Percentiles rank a stretch among this genome's conserved stretches.
phyloP scores from a whole-genome alignment of 73 alveolate genomes.

The Paramecium biaurelia region DNA sequence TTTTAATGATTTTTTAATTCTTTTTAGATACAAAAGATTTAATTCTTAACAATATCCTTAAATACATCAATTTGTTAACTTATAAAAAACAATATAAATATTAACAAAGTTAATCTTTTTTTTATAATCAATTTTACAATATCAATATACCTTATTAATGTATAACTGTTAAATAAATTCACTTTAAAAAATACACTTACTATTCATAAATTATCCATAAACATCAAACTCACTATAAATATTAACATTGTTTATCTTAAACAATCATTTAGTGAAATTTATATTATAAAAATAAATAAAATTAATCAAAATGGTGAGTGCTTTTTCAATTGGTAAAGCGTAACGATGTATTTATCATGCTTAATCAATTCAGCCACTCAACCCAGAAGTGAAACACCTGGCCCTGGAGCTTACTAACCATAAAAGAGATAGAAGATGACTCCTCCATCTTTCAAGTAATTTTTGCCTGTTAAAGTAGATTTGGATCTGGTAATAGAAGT shows the following conservation, averaged over 20 bases:
- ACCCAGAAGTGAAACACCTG: conserved; percentile 34
- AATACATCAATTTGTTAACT: not conserved
- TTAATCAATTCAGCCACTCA: not conserved
- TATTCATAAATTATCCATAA: not conserved
- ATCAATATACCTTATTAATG: too few species aligned
- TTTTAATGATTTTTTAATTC: not conserved
- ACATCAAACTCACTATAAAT: not conserved
- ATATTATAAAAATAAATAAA: not conserved
- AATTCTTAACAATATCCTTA: not conserved
- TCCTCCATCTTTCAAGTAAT: conserved; percentile 26
- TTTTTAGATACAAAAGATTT: not conserved
- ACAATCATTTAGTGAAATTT: not conserved
- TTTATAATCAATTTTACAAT: too few species aligned
- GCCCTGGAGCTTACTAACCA: conserved; percentile 45
- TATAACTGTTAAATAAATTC: not conserved
- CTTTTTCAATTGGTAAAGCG: conserved; percentile 44
- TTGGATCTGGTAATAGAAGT: conserved; percentile 38
- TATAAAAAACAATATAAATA: too few species aligned
- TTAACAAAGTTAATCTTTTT: not conserved
- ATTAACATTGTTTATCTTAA: not conserved
- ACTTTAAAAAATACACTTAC: not conserved
- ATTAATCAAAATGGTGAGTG: conserved; percentile 44
- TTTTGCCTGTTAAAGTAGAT: not conserved
- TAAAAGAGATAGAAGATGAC: not conserved
- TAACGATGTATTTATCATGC: not conserved